phyloP scores from a whole-genome alignment of 2,329 filamentous ascomycete genomes.

The Calonectria pseudoturangicola region DNA sequence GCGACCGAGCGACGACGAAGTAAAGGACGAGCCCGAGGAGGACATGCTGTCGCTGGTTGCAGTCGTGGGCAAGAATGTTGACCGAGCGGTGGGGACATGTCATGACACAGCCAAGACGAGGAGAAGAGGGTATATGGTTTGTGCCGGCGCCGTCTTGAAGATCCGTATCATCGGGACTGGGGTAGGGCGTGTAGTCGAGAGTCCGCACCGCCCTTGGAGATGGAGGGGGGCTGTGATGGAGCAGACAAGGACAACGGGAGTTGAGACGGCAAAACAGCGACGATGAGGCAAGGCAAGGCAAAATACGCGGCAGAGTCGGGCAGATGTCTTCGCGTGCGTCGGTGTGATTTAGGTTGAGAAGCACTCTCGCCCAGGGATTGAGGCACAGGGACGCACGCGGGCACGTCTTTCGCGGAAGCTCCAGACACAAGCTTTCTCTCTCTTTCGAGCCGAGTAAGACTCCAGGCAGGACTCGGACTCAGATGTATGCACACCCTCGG shows the following conservation, averaged over 20 bases:
- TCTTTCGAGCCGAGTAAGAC: constrained; percentile 16
- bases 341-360: constrained; percentile 14
- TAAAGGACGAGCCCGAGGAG: constrained; percentile 70
- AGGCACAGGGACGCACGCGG: constrained; percentile 30
- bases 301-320: constrained; percentile 22
- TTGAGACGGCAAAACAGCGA: not conserved
- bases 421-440: constrained; percentile 13
- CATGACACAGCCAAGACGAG: constrained; percentile 55
- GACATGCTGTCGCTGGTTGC: constrained; percentile 61
- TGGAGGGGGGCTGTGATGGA: constrained; percentile 6
- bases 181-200: constrained; percentile 34
- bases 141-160: constrained; percentile 49
- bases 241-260: not conserved
- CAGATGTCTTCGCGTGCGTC: constrained; percentile 21
- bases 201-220: constrained; percentile 42
- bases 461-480: constrained; percentile 18
- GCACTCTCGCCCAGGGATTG: constrained; percentile 18
- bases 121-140: constrained; percentile 47
- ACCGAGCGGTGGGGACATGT: constrained; percentile 57
- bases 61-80: constrained; percentile 55
- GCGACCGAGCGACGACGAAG: constrained; percentile 66
- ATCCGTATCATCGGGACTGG: constrained; percentile 46
- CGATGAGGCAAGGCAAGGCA: constrained; percentile 26
- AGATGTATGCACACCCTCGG: constrained; percentile 34
- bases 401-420: constrained; percentile 32